Evolutionary conservation across 2,329 filamentous ascomycete genomes (phyloP).

Genomic region (Bertia moriformis): DNA sequence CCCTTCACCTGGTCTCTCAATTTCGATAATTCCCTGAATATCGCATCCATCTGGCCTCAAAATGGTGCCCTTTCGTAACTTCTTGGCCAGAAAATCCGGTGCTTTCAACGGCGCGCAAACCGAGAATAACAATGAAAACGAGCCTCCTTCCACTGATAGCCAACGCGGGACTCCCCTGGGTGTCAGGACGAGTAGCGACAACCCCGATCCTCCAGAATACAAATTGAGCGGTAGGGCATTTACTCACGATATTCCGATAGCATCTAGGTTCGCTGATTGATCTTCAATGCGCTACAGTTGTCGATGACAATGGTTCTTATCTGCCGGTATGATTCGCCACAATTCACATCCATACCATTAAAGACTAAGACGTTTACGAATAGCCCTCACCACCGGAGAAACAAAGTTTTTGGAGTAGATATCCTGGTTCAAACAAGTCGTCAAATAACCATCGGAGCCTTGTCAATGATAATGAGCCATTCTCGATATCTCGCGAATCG

Average conservation of each 20-base stretch:
- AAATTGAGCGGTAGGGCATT: not conserved
- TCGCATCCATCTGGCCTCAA: too few relatives aligned
- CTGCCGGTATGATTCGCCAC: constrained; percentile 54
- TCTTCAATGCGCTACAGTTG: constrained; percentile 43
- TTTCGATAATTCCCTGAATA: too few relatives aligned
- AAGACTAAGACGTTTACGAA: constrained; percentile 5
- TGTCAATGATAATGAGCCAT: constrained; percentile 74
- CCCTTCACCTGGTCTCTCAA: too few relatives aligned
- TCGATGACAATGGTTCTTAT: constrained; percentile 90
- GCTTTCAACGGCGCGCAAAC: not conserved
- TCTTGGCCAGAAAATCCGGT: not conserved
- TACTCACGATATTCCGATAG: not conserved
- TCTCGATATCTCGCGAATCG: constrained; percentile 88
- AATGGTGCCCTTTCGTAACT: constrained; percentile 1
- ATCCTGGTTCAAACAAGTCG: constrained; percentile 36
- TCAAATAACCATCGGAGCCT: constrained; percentile 41
- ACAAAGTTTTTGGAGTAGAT: constrained; percentile 61
- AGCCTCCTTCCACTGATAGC: not conserved
- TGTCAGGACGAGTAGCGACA: not conserved
- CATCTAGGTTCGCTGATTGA: not conserved
- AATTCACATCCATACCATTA: constrained; percentile 4
- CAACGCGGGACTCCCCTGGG: not conserved
- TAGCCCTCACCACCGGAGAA: constrained; percentile 83
- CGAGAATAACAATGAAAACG: not conserved
- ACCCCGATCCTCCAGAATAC: not conserved